A percentile compares a stretch with the other conserved stretches of the same genome.
phyloP scores from a whole-genome alignment of 2,329 filamentous ascomycete genomes.

The Aspergillus pseudoterreus region DNA sequence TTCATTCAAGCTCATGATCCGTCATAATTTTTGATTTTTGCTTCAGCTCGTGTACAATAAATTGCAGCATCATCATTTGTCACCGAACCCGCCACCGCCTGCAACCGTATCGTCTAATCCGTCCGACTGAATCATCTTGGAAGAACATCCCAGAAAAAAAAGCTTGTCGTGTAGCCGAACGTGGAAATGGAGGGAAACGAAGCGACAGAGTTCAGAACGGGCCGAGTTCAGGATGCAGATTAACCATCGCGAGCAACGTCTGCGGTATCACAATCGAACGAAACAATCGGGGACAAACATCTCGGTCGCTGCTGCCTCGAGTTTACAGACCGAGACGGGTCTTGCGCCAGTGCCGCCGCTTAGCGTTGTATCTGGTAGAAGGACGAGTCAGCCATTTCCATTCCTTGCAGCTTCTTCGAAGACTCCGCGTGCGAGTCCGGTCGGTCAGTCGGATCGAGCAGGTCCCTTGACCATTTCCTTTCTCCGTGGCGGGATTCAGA shows the following conservation, averaged over 20 bases:
- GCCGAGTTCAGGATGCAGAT: slow-evolving; percentile 16
- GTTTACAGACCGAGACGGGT: slow-evolving; percentile 97
- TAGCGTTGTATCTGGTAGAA: slow-evolving; percentile 88
- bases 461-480: not conserved
- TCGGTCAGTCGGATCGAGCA: not conserved
- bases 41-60: slow-evolving; percentile 21
- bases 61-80: slow-evolving; percentile 11
- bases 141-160: slow-evolving; percentile 4
- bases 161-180: slow-evolving; percentile 5
- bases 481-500: not conserved
- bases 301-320: slow-evolving; percentile 23
- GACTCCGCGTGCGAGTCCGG: not conserved
- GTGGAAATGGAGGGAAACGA: slow-evolving; percentile 1
- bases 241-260: slow-evolving; percentile 16
- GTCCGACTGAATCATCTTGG: slow-evolving; percentile 3
- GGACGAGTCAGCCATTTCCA: slow-evolving; percentile 10
- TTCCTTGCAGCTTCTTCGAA: not conserved
- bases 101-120: slow-evolving; percentile 1
- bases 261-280: slow-evolving; percentile 27
- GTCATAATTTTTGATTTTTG: slow-evolving; percentile 22
- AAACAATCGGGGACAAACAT: slow-evolving; percentile 24
- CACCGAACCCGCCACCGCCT: slow-evolving; percentile 13
- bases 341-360: slow-evolving; percentile 99
- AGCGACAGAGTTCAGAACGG: slow-evolving; percentile 9
- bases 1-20: slow-evolving; percentile 18